These are phyloP conservation scores for Cladophialophora chaetospira DNA, from an alignment of 2,329 filamentous ascomycete genomes.

Conservation along the genomic window DNA sequence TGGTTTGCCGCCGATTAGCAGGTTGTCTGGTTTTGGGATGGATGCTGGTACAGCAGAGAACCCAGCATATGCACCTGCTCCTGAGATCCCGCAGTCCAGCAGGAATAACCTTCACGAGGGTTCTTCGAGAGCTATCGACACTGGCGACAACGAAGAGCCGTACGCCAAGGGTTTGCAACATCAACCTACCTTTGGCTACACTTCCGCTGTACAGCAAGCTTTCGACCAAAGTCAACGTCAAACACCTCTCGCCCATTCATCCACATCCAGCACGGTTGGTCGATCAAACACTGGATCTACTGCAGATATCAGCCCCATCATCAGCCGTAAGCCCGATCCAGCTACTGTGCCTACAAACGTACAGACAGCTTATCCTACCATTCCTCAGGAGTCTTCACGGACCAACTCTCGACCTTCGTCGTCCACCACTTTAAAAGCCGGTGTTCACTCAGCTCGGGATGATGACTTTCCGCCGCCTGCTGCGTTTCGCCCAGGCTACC, in stretches of 20 bases:
- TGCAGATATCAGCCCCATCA: constrained; percentile 66
- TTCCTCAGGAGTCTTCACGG: constrained; percentile 26
- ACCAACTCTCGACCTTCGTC: constrained; percentile 33
- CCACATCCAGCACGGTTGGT: constrained; percentile 52
- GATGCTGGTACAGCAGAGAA: constrained; percentile 16
- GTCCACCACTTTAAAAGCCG: constrained; percentile 33
- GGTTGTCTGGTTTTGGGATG: constrained; percentile 29
- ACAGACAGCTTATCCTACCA: constrained; percentile 54
- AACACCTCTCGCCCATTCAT: constrained; percentile 55
- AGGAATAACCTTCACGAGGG: background rate
- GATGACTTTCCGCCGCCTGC: constrained; percentile 35
- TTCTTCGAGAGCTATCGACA: background rate
- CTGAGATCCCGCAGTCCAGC: background rate
- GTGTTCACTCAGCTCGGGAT: background rate
- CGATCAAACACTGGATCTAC: constrained; percentile 66
- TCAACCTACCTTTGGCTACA: constrained; percentile 58
- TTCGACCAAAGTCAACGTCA: constrained; percentile 62
- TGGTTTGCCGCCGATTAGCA: constrained; percentile 22
- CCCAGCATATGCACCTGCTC: background rate
- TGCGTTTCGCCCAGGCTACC: constrained; percentile 56
- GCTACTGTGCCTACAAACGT: constrained; percentile 46
- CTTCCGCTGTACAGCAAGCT: constrained; percentile 64
- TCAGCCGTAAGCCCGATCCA: constrained; percentile 57
- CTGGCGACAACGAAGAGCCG: background rate
- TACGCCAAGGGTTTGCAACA: constrained; percentile 46